Base-by-base conservation (phyloP, 805 yeast species). In the Clavispora asparagi region DNA sequence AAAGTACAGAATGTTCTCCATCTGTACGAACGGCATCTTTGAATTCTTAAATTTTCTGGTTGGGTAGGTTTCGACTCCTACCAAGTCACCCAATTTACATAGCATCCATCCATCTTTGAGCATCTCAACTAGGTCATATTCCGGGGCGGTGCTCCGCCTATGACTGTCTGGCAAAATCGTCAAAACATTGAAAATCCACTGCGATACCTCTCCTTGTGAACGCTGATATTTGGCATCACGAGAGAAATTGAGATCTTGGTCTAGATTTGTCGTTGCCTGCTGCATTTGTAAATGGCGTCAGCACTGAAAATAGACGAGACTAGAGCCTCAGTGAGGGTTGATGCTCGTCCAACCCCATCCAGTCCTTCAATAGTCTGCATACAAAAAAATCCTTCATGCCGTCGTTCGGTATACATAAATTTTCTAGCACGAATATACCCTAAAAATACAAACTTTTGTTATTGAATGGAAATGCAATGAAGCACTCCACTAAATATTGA, bases 1-100 rank as follows among this genome's bases (percentile, higher is more conserved):
- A 57, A 88, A 88, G 52, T 79, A 78, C 42, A 88, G 80, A 30
- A 88, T 87, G 57, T 87, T 87, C 58, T 88, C 96, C 96, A 88
- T 88, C 64, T 83, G 79, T 14, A 67, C 62, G 46, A 87, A 88
- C 2, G 95, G 92, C 83, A 87, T 81, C 43, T 72, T 70, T 10
- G 88, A 79, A 42, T 71, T 72, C 59, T 84, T 87, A 60, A 63
- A 82, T 50, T 73, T 77, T 4, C 71, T 60, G 2, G 67, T 55
- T 2, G 71, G 71, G 28, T 64, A 61, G n/a, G 40, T 25, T 1
- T 64, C 60, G 1, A 62, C 49, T 32, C 47, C 49, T 10, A 68
- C 44, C 13, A 59, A 52, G 33, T 57, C 51, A 1, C 75, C 75
- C 29, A 70, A 50, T 36, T 58, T 54, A 48, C 76, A 70, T 37